Conservation (phyloP, 2,329 filamentous ascomycete genomes). For the Lecanosticta acicola region DNA sequence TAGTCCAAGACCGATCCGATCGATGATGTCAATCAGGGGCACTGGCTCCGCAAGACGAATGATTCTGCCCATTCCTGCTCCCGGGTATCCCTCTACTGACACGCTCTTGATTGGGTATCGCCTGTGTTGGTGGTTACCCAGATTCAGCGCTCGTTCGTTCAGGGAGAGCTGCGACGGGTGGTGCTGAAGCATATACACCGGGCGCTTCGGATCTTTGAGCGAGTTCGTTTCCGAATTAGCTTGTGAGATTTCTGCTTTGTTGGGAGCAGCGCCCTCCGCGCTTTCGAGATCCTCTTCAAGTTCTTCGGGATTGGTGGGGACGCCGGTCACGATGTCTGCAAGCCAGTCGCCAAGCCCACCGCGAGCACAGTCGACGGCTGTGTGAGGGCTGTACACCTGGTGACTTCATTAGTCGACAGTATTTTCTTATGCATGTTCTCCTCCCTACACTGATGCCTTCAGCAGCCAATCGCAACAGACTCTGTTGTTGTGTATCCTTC, state of each 20-base stretch:
- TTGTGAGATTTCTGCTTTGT: conserved; percentile 6
- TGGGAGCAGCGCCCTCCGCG: conserved; percentile 5
- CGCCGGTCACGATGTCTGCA: conserved; percentile 71
- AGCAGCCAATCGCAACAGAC: conserved; percentile 73
- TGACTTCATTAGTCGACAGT: conserved; percentile 1
- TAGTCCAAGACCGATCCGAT: conserved; percentile 56
- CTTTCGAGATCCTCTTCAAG: conserved; percentile 12
- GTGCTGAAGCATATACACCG: conserved; percentile 42
- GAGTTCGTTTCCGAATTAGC: conserved; percentile 33
- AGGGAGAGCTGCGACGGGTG: conserved; percentile 43
- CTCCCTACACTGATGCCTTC: conserved; percentile 68
- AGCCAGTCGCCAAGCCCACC: conserved; percentile 92
- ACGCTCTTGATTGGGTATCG: conserved; percentile 51
- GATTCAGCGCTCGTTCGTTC: conserved; percentile 33
- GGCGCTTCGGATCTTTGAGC: conserved; percentile 32
- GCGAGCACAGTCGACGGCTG: conserved; percentile 80
- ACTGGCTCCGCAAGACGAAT: conserved; percentile 52
- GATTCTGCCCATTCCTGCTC: conserved; percentile 57
- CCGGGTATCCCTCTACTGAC: conserved; percentile 36
- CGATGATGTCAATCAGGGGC: conserved; percentile 53
- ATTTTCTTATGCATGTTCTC: not conserved
- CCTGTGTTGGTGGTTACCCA: conserved; percentile 43
- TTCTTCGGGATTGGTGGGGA: conserved; percentile 30
- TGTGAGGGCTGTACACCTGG: conserved; percentile 83
- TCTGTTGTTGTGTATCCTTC: conserved; percentile 77